Evolutionary conservation across 208 protist species (phyloP).

Genomic region (Acanthamoeba comandoni): DNA sequence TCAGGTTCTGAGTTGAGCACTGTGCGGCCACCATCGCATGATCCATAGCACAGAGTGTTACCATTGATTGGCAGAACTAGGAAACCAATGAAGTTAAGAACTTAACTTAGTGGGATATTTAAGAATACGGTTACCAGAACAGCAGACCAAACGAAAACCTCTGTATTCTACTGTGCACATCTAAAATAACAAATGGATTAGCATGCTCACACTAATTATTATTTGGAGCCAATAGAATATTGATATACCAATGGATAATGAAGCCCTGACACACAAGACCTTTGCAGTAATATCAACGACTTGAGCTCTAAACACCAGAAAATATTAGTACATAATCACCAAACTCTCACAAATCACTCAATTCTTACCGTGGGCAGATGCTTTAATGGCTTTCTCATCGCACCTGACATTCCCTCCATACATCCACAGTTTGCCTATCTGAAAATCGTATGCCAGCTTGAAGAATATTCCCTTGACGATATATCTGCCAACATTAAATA

Average conservation of each 20-base stretch:
- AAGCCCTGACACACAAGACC: constrained; percentile 21
- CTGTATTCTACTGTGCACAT: constrained; percentile 64
- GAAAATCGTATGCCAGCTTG: constrained; percentile 67
- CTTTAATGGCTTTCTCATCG: constrained; percentile 69
- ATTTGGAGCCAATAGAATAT: no score
- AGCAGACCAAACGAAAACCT: constrained; percentile 69
- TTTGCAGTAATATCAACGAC: constrained; percentile 64
- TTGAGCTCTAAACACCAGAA: constrained; percentile 68
- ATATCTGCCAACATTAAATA: background rate
- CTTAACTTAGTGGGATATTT: no score
- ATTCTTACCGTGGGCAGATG: constrained; percentile 43
- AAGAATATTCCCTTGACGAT: constrained; percentile 64
- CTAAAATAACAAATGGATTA: no score
- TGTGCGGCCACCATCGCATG: constrained; percentile 60
- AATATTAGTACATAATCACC: no score
- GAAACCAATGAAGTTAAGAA: background rate
- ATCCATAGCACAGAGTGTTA: constrained; percentile 58
- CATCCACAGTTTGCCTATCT: constrained; percentile 56
- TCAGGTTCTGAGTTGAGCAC: background rate
- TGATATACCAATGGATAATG: constrained; percentile 54
- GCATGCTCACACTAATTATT: no score
- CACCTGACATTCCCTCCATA: constrained; percentile 25
- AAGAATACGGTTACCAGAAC: constrained; percentile 16
- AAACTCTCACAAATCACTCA: no score
- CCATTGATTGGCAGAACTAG: constrained; percentile 56